phyloP scores from a whole-genome alignment of 2,329 filamentous ascomycete genomes.

The Stylonectria norvegica region DNA sequence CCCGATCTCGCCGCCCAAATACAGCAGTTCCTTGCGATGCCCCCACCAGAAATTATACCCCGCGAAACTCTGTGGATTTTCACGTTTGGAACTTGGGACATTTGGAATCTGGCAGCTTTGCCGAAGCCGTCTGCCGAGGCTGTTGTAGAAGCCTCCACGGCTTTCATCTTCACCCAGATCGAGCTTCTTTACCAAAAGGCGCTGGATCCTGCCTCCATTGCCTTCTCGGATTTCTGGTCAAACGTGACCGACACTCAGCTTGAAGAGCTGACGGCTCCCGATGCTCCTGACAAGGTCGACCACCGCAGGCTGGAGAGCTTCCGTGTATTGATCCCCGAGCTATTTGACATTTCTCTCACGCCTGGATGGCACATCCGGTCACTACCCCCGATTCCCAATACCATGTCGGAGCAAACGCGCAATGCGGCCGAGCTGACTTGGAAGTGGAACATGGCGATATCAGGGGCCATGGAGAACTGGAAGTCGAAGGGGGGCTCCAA shows the following conservation, averaged over 20 bases:
- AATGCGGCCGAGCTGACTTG: conserved; percentile 50
- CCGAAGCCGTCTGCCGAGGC: conserved; percentile 38
- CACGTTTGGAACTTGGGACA: conserved; percentile 52
- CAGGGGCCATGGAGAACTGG: conserved; percentile 44
- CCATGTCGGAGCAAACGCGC: conserved; percentile 49
- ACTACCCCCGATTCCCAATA: conserved; percentile 42
- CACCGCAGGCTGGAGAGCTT: conserved; percentile 41
- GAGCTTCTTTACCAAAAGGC: conserved; percentile 46
- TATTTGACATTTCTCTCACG: conserved; percentile 52
- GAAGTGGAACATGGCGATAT: conserved; percentile 48
- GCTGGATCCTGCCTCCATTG: conserved; percentile 39
- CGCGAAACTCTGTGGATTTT: conserved; percentile 53
- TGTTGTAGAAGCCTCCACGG: conserved; percentile 35
- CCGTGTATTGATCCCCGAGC: conserved; percentile 47
- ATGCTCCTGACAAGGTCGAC: conserved; percentile 22
- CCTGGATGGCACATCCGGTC: conserved; percentile 51
- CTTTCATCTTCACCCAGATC: conserved; percentile 42
- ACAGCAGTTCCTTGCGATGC: conserved; percentile 41
- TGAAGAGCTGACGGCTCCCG: conserved; percentile 23
- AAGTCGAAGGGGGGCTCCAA: conserved; percentile 36
- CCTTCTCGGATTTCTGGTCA: conserved; percentile 44
- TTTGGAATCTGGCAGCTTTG: conserved; percentile 50
- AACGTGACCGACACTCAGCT: conserved; percentile 27
- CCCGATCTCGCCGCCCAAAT: conserved; percentile 46
- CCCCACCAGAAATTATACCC: conserved; percentile 31